Base-by-base conservation (phyloP, 2,329 filamentous ascomycete species). In the Colletotrichum spaethianum region DNA sequence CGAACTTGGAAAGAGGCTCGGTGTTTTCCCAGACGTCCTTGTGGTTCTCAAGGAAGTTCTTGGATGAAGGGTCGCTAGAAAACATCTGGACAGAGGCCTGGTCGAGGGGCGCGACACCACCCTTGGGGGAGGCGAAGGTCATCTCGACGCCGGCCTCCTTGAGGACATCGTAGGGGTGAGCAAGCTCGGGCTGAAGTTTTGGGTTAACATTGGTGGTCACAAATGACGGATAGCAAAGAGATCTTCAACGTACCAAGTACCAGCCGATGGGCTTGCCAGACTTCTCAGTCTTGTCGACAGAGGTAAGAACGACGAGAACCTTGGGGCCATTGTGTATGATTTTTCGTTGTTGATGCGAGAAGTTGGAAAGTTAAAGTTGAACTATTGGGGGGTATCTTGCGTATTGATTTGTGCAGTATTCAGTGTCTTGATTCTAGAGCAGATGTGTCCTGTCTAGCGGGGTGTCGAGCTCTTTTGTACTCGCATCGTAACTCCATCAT, bases 241-340 rank as follows among this genome's bases (percentile, higher is more conserved):
- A 16, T 20, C 5, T 20, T 52, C 6, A 52, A 73, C 83, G 60
- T 83, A 92, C 90, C 77, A 94, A 83, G 78, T 90, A 94, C 92
- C 92, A 94, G 74, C 93, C 93, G 0, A 92, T 93, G 12, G 87
- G 87, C 77, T 84, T 83, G 77, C 84, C 84, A 55, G 85, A 84
- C 75, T 83, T 79, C 76, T 83, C 83, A 59, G 90, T 85, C 80
- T 83, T 81, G 78, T 79, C 81, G 79, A 89, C 86, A 73, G 91
- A 94, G 75, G 91, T 93, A 73, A 94, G 89, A 70, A 94, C 89
- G 80, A 94, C 83, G 83, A 94, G 91, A 74, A 94, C 83, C 69
- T 92, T 93, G 76, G 84, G 86, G 67, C 67, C 70, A 73, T 73
- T 73, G 18, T 46, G 67, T 42, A 12, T 36, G n/a, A 23, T 52